phyloP scores from a whole-genome alignment of 257 asterid genomes.

The Przewalskia tangutica region DNA sequence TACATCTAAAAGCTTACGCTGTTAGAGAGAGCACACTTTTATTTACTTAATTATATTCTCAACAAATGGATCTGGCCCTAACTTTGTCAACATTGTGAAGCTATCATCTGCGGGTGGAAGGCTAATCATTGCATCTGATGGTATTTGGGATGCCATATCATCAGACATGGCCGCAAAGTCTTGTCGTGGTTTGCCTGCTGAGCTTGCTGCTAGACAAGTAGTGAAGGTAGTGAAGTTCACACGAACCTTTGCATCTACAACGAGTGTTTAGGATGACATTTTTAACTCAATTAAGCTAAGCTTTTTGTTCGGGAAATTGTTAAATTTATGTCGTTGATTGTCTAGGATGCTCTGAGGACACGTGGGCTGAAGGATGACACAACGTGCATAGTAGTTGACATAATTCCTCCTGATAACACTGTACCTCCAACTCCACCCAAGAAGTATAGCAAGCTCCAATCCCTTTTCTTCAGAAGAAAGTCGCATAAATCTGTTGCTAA shows the following conservation, averaged over 20 bases:
- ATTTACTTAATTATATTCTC: too few relatives aligned
- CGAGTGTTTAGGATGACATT: neutral
- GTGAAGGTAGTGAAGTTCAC: constrained; percentile 41
- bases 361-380: constrained; percentile 83
- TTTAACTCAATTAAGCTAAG: neutral
- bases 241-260: neutral
- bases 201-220: constrained; percentile 65
- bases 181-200: constrained; percentile 73
- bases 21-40: too few relatives aligned
- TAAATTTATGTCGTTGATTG: constrained; percentile 6
- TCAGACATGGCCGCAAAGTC: constrained; percentile 66
- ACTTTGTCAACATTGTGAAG: constrained; percentile 17
- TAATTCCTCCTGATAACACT: constrained; percentile 42
- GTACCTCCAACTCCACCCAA: constrained; percentile 30
- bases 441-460: constrained; percentile 36
- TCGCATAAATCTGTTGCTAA: constrained; percentile 22
- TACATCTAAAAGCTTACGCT: too few relatives aligned
- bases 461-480: constrained; percentile 33
- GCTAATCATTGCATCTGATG: constrained; percentile 82
- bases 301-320: constrained; percentile 3
- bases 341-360: constrained; percentile 62
- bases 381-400: constrained; percentile 72
- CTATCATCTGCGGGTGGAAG: constrained; percentile 68
- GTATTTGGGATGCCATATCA: constrained; percentile 77
- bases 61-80: neutral